Evolutionary conservation across 2,329 filamentous ascomycete species (phyloP), one percentile per base, ranked within the genome.

Genomic region (Hypoxylon sp.): DNA sequence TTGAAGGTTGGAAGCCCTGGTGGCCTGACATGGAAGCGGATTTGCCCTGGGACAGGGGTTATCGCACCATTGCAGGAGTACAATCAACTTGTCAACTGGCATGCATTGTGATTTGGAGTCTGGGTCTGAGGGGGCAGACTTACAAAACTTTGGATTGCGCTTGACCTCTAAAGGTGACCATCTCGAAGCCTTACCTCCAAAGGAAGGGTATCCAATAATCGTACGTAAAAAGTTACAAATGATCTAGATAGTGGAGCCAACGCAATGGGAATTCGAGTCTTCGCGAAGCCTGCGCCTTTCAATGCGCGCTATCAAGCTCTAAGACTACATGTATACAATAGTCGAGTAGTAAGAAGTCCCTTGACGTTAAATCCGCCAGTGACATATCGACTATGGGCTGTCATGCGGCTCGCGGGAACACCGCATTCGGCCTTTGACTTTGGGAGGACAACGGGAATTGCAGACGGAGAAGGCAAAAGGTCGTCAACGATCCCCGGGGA

Each of bases 121-220:
- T 39, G 50, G 63, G 63, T 27, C 37, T 51, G 39, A 43, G 58
- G 43, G 23, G 50, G n/a, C 25, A 23, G 48, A 53, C 34, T 53
- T 41, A 53, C 16, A 34, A 34, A 30, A 65, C 45, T 21, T 45
- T 32, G 43, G 25, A 46, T 59, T 51, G 21, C 65, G 65, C 71
- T 72, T 73, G 59, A 64, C 70, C 70, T 70, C 58, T 64, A 71
- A 71, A 68, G 70, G 71, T 58, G 62, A 63, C 56, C 61, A 64
- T 21, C 47, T 62, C 61, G 63, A 65, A 32, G 46, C 65, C 46
- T 69, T 62, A 67, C 65, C 68, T 63, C 58, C 57, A 65, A 66
- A 64, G 68, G 55, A 54, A 60, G 54, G 53, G 16, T 30, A 39
- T 59, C 51, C 47, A 63, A 63, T 62, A 30, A 54, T 55, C 32